phyloP scores from a whole-genome alignment of 495 filamentous ascomycete species.

The Aspergillus ellipticus region DNA sequence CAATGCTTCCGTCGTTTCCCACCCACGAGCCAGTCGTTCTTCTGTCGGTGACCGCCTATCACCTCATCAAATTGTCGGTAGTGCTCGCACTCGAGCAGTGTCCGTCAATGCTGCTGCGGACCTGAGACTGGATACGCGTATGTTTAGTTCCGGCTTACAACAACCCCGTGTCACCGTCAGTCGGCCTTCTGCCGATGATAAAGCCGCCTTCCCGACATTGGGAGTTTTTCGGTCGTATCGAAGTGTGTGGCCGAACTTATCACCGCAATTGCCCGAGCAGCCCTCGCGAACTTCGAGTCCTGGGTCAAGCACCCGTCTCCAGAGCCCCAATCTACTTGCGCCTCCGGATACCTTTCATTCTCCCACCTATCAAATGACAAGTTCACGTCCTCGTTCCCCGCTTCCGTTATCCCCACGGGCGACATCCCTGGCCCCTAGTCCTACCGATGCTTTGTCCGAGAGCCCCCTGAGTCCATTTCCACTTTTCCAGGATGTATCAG shows the following conservation, averaged over 20 bases:
- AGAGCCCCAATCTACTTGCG: conserved; percentile 30
- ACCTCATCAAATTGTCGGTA: conserved; percentile 25
- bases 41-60: conserved; percentile 27
- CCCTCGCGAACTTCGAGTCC: conserved; percentile 25
- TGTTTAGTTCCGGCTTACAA: conserved; percentile 17
- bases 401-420: conserved; percentile 32
- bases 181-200: conserved; percentile 30
- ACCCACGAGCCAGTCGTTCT: conserved; percentile 34
- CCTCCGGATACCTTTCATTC: conserved; percentile 34
- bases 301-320: conserved; percentile 10
- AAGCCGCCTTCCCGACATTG: conserved; percentile 6
- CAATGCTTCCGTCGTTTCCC: conserved; percentile 46
- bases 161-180: conserved; percentile 30
- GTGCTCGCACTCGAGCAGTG: conserved; percentile 53
- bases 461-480: conserved; percentile 49
- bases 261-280: conserved; percentile 37
- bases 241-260: conserved; percentile 20
- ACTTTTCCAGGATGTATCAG: conserved; percentile 43
- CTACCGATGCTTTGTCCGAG: conserved; percentile 11
- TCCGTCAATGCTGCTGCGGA: conserved; percentile 60
- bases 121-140: conserved; percentile 37
- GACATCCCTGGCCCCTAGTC: conserved; percentile 11
- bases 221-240: conserved; percentile 20
- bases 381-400: conserved; percentile 24
- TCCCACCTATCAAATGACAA: conserved; percentile 32